Percentiles rank a stretch among this genome's conserved stretches.
Evolutionary conservation across 768 basidiomycete genomes (phyloP).

Genomic region (Boletellus sp.): DNA sequence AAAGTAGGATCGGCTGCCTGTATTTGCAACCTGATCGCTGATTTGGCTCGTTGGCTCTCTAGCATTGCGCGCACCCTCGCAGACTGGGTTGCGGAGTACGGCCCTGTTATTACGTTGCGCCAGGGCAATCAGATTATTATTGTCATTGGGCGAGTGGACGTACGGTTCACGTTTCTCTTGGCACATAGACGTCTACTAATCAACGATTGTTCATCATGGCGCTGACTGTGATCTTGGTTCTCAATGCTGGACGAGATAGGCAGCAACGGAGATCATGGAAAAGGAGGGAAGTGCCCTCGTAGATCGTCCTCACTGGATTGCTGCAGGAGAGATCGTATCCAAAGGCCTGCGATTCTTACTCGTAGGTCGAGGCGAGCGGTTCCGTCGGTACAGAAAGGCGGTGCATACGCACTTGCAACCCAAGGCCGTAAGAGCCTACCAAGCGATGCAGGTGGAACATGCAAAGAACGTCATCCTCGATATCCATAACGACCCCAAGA

Average conservation of each 20-base stretch:
- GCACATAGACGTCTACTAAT: not conserved
- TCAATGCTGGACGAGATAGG: slow-evolving; percentile 31
- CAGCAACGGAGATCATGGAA: slow-evolving; percentile 58
- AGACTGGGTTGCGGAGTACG: slow-evolving; percentile 53
- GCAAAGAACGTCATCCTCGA: slow-evolving; percentile 23
- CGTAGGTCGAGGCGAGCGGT: slow-evolving; percentile 48
- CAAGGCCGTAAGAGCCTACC: slow-evolving; percentile 41
- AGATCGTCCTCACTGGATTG: slow-evolving; percentile 49
- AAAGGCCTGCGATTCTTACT: slow-evolving; percentile 50
- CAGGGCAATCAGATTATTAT: slow-evolving; percentile 35
- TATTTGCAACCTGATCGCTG: not conserved
- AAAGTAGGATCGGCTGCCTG: slow-evolving; percentile 11
- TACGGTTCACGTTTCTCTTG: not conserved
- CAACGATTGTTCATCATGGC: not conserved
- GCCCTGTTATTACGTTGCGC: slow-evolving; percentile 51
- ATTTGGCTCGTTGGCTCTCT: not conserved
- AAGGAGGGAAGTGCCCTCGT: slow-evolving; percentile 47
- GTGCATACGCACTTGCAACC: slow-evolving; percentile 52
- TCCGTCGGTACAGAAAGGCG: slow-evolving; percentile 52
- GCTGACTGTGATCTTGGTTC: not conserved
- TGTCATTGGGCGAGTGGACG: slow-evolving; percentile 21
- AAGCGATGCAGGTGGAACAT: slow-evolving; percentile 39
- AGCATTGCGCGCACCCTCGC: slow-evolving; percentile 36
- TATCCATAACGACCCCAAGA: slow-evolving; percentile 30
- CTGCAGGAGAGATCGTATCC: slow-evolving; percentile 50